Base-by-base conservation (phyloP, 2,329 filamentous ascomycete species). In the Colletotrichum falcatum region DNA sequence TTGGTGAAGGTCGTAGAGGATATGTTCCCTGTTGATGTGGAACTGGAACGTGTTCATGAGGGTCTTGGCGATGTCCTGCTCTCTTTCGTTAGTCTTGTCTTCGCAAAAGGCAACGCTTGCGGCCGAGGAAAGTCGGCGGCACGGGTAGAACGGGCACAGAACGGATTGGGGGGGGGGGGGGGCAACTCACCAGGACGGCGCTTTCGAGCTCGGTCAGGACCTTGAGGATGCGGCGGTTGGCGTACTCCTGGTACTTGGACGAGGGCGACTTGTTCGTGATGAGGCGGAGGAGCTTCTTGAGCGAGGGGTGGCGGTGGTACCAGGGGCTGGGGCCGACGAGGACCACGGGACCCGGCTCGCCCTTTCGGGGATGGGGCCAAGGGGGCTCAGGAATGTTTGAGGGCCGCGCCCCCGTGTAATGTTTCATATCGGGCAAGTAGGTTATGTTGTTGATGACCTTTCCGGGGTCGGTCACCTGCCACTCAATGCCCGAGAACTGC, bases 221-320 rank as follows among this genome's bases (percentile, higher is more conserved):
- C 4, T 66, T 66, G 33, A 33, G 3, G 20, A 72, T 70, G 53
- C 70, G 62, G 37, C 30, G 20, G 56, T 67, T 65, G 35, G 66
- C 66, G 39, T 72, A 72, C 7, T 26, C 18, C 60, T 72, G 56
- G 28, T 55, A 66, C 28, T n/a, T 59, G 6, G 67, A 66, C 39
- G 61, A 12, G 3, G 56, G 51, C 3, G 62, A 58, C 44, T 66
- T 61, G 20, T 11, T 39, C 5, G n/a, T n/a, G 58, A 72, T 55
- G 35, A 71, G 23, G 46, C 66, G 59, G 37, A 72, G 56, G 5
- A 72, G 62, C 58, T 53, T 39, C 62, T 71, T 56, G 39, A 72
- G 20, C 11, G 62, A 54, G 44, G 65, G 56, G 51, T 54, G 59
- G n/a, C 26, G 35, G 33, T 20, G 26, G 56, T 35, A 18, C 46